phyloP scores from a whole-genome alignment of 2,329 filamentous ascomycete species.

The Eutypa lata region DNA sequence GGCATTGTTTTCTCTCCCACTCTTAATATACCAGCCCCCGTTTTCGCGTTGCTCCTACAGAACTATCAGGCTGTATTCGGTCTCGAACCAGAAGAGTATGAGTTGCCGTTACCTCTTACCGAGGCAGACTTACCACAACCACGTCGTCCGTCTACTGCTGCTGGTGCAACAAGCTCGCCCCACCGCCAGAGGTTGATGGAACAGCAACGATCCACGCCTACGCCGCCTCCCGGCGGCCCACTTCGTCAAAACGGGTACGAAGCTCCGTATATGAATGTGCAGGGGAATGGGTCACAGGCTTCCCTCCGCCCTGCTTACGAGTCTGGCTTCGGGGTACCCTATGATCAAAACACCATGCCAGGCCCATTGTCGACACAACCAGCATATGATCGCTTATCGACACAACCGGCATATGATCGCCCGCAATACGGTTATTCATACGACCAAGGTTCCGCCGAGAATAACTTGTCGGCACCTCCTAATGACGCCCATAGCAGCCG shows the following conservation, averaged over 20 bases:
- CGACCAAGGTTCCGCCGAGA: conserved; percentile 28
- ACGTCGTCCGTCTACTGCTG: conserved; percentile 48
- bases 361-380: conserved; percentile 14
- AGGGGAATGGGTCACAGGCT: conserved; percentile 24
- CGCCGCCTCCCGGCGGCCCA: conserved; percentile 43
- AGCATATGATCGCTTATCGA: conserved; percentile 34
- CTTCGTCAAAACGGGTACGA: conserved; percentile 41
- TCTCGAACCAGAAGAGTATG: conserved; percentile 62
- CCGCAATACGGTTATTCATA: conserved; percentile 26
- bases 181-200: conserved; percentile 49
- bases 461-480: conserved; percentile 24
- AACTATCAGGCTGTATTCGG: conserved; percentile 87
- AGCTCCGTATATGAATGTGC: conserved; percentile 38
- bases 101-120: conserved; percentile 46
- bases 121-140: conserved; percentile 37
- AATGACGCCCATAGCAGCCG: conserved; percentile 36
- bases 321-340: conserved; percentile 34
- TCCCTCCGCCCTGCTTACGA: conserved; percentile 45
- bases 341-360: conserved; percentile 25
- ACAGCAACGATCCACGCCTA: conserved; percentile 42
- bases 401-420: conserved; percentile 36
- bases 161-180: conserved; percentile 47
- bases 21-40: conserved; percentile 89
- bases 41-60: conserved; percentile 90
- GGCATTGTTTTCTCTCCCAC: conserved; percentile 98